These are phyloP conservation scores for Sporopachydermia cereana DNA, from an alignment of 1,139 yeast genomes.

Conservation along the genomic window DNA sequence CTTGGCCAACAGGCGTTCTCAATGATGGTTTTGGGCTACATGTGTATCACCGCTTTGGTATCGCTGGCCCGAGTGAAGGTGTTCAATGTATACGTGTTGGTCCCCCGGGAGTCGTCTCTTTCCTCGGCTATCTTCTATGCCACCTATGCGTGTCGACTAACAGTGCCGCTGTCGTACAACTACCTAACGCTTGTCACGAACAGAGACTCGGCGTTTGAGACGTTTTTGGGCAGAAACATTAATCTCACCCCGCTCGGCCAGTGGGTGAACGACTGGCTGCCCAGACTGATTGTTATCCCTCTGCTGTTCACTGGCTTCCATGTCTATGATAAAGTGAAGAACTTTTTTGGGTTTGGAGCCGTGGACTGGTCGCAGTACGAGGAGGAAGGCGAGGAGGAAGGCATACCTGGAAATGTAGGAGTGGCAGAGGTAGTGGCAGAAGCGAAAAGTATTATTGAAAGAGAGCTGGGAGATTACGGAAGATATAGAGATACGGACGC, in stretches of 20 bases:
- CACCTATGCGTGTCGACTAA: constrained; percentile 69
- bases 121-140: constrained; percentile 69
- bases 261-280: constrained; percentile 61
- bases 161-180: constrained; percentile 74
- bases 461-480: constrained; percentile 13
- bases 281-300: constrained; percentile 61
- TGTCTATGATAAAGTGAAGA: constrained; percentile 54
- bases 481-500: constrained; percentile 2
- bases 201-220: constrained; percentile 30
- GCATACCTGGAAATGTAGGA: constrained; percentile 7
- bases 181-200: constrained; percentile 52
- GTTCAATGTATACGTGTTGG: constrained; percentile 69
- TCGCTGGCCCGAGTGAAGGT: constrained; percentile 58
- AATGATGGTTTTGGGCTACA: constrained; percentile 42
- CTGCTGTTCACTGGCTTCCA: constrained; percentile 51
- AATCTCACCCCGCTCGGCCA: constrained; percentile 67
- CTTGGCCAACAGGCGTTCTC: constrained; percentile 22
- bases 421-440: constrained; percentile 15
- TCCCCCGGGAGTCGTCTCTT: constrained; percentile 55
- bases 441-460: constrained; percentile 18
- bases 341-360: constrained; percentile 41
- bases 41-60: constrained; percentile 54
- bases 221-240: constrained; percentile 64
- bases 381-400: constrained; percentile 20
- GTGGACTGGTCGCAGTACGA: constrained; percentile 37